These are phyloP conservation scores for Epichloe glyceriae DNA, from an alignment of 2,329 filamentous ascomycete species.

Conservation along the genomic window DNA sequence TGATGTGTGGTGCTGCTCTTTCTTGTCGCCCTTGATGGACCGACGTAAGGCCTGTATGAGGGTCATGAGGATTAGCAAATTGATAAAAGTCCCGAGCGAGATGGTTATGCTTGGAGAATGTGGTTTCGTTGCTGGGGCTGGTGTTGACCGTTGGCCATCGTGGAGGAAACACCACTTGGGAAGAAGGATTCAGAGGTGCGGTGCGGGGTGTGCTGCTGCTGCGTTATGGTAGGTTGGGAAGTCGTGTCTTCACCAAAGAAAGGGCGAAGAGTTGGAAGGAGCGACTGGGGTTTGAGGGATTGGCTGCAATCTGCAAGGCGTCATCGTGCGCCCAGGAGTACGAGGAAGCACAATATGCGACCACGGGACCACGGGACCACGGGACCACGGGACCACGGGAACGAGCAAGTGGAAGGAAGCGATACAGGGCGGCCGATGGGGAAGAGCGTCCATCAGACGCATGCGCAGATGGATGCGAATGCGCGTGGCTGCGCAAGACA, in stretches of 20 bases:
- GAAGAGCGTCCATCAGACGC: not conserved
- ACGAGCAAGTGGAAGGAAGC: not conserved
- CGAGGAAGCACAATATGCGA: conserved; percentile 1
- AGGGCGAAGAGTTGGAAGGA: conserved; percentile 8
- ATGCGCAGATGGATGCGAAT: not conserved
- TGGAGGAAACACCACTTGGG: not conserved
- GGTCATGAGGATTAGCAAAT: conserved; percentile 30
- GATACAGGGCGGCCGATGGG: too few species aligned
- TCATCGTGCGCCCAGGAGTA: not conserved
- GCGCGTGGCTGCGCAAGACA: not conserved
- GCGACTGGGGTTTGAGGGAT: conserved; percentile 3
- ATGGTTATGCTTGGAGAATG: not conserved
- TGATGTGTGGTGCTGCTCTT: conserved; percentile 54
- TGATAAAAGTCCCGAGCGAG: not conserved
- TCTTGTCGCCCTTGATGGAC: conserved; percentile 85
- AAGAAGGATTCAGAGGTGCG: not conserved
- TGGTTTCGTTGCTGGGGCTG: not conserved
- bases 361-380: not conserved
- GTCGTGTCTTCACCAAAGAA: not conserved
- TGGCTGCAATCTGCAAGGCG: not conserved
- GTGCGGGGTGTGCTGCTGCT: not conserved
- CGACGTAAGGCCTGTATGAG: conserved; percentile 60
- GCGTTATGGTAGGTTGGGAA: not conserved
- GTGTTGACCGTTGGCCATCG: conserved; percentile 1
- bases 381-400: not conserved